phyloP scores from a whole-genome alignment of 352 stramenopile species.

The Phytophthora capsici region DNA sequence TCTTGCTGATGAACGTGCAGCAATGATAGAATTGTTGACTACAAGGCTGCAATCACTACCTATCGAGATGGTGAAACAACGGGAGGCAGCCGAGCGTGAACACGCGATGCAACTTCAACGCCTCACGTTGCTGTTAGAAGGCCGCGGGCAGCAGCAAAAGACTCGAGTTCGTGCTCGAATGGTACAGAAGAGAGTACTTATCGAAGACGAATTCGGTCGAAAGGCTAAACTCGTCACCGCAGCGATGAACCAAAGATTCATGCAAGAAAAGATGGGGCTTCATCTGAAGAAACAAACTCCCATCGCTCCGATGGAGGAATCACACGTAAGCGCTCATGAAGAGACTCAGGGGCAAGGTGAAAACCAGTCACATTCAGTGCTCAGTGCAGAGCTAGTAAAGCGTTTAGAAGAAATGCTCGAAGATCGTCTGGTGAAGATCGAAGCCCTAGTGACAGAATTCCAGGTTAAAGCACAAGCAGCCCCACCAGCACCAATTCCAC shows the following conservation, averaged over 20 bases:
- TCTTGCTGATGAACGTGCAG: constrained; percentile 40
- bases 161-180: constrained; percentile 28
- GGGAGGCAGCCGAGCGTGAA: constrained; percentile 24
- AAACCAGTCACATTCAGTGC: neutral
- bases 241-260: constrained; percentile 56
- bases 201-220: constrained; percentile 62
- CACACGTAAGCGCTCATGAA: neutral
- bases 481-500: neutral
- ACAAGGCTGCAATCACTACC: constrained; percentile 23
- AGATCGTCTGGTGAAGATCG: constrained; percentile 35
- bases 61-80: constrained; percentile 15
- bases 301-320: constrained; percentile 1
- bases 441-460: constrained; percentile 24
- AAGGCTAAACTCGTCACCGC: constrained; percentile 55
- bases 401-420: constrained; percentile 31
- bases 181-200: constrained; percentile 29
- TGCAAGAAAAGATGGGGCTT: constrained; percentile 60
- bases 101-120: constrained; percentile 51
- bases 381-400: constrained; percentile 21
- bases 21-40: constrained; percentile 43
- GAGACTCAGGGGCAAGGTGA: neutral
- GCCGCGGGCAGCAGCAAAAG: constrained; percentile 32
- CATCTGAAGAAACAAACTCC: constrained; percentile 37
- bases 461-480: constrained; percentile 4
- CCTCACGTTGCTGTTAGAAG: constrained; percentile 59